These are phyloP conservation scores for Colletotrichum eremochloae DNA, from an alignment of 2,329 filamentous ascomycete species.

Conservation along the genomic window DNA sequence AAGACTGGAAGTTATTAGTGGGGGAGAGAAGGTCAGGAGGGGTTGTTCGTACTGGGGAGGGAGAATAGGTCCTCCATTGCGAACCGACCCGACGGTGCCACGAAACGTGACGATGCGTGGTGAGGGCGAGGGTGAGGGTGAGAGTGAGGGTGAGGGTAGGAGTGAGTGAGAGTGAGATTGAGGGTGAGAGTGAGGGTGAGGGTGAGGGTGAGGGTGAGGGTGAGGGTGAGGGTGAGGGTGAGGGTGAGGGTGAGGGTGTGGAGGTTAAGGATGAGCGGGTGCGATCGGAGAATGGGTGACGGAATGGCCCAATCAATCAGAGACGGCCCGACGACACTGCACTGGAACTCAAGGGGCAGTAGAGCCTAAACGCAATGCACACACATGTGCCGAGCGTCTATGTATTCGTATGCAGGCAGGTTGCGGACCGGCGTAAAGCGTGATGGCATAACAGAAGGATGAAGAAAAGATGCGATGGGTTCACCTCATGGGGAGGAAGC, in stretches of 20 bases:
- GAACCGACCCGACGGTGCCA: neutral
- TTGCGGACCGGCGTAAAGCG: neutral
- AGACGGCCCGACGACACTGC: neutral
- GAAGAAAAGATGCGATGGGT: neutral
- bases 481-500: neutral
- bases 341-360: neutral
- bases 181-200: neutral
- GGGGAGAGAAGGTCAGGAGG: neutral
- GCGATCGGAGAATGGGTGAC: conserved; percentile 4
- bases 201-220: too few relatives aligned
- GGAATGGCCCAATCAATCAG: neutral
- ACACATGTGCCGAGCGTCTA: too few relatives aligned
- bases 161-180: conserved; percentile 2
- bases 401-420: neutral
- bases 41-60: conserved; percentile 36
- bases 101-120: neutral
- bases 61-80: conserved; percentile 43
- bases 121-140: neutral
- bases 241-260: too few relatives aligned
- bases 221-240: too few relatives aligned
- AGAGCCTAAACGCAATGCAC: neutral
- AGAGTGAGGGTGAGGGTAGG: neutral
- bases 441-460: neutral
- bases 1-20: conserved; percentile 61
- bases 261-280: conserved; percentile 26